Evolutionary conservation across 768 basidiomycete genomes (phyloP).

Genomic region (Lactifluus echinatus): DNA sequence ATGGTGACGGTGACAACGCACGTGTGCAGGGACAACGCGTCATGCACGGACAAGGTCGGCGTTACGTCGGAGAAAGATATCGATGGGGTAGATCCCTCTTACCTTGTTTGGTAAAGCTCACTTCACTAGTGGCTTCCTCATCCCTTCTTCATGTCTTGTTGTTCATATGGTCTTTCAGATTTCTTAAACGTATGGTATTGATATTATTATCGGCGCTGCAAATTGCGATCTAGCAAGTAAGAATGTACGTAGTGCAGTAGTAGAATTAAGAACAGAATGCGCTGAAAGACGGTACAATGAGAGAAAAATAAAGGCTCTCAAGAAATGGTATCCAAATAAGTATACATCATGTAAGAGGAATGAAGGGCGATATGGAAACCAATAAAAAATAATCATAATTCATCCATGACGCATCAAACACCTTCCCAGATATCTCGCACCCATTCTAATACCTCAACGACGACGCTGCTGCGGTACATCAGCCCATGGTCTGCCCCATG

Average conservation of each 20-base stretch:
- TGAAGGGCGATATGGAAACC: neutral
- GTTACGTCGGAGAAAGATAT: too few species aligned
- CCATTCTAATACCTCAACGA: conserved; percentile 76
- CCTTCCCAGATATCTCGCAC: conserved; percentile 39
- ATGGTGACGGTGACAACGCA: neutral
- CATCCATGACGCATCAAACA: neutral
- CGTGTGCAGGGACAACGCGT: neutral
- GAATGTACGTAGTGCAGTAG: conserved; percentile 5
- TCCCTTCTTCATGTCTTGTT: too few species aligned
- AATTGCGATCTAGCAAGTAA: conserved; percentile 9
- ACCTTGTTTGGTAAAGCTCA: too few species aligned
- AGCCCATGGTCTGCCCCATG: conserved; percentile 86
- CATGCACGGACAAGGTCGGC: too few species aligned
- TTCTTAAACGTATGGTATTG: neutral
- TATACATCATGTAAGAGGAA: conserved; percentile 11
- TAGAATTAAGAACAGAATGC: conserved; percentile 1
- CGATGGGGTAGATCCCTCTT: too few species aligned
- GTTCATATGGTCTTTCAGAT: neutral
- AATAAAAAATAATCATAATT: neutral
- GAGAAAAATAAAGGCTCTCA: neutral
- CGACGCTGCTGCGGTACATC: conserved; percentile 85
- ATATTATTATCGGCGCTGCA: neutral
- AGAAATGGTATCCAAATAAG: conserved; percentile 15
- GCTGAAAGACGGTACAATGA: conserved; percentile 9
- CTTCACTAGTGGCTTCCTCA: too few species aligned